Percentiles rank a stretch among this genome's conserved stretches.
Conservation (phyloP, 257 asterid species). For the Leonotis leonurus region DNA sequence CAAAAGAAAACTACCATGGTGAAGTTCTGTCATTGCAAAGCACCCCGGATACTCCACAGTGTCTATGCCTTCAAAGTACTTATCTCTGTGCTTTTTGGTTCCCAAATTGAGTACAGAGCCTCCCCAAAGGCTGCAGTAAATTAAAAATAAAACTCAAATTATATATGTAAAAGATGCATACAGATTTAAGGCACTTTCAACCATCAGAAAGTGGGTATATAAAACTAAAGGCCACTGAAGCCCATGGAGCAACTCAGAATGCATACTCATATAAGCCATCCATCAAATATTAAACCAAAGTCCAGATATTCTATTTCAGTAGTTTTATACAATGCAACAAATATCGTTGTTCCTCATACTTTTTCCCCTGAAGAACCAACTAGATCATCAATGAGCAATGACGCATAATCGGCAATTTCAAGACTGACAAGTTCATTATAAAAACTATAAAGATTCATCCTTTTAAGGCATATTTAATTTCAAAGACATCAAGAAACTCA, state of each 20-base stretch:
- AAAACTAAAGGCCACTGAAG: not conserved
- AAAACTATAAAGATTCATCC: not conserved
- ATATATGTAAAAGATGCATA: not conserved
- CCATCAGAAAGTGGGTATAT: not conserved
- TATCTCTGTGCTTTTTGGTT: conserved; percentile 82
- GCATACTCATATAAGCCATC: not conserved
- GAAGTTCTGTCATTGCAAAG: conserved; percentile 97
- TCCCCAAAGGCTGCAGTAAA: conserved; percentile 81
- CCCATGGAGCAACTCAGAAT: not conserved
- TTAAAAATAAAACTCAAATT: not conserved
- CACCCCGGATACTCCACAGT: conserved; percentile 84
- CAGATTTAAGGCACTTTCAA: not conserved
- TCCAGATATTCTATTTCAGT: not conserved
- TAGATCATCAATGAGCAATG: not conserved
- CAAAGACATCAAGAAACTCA: not conserved
- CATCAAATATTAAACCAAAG: not conserved
- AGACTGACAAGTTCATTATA: not conserved
- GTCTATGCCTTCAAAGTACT: conserved; percentile 80
- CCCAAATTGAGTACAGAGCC: conserved; percentile 97
- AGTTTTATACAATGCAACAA: not conserved
- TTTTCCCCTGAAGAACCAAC: not conserved
- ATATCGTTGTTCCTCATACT: not conserved
- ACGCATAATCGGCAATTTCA: not conserved
- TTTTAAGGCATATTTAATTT: not conserved
- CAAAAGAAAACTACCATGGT: conserved; percentile 68